Base-by-base conservation (phyloP, 768 basidiomycete genomes). In the Serendipita vermifera region DNA sequence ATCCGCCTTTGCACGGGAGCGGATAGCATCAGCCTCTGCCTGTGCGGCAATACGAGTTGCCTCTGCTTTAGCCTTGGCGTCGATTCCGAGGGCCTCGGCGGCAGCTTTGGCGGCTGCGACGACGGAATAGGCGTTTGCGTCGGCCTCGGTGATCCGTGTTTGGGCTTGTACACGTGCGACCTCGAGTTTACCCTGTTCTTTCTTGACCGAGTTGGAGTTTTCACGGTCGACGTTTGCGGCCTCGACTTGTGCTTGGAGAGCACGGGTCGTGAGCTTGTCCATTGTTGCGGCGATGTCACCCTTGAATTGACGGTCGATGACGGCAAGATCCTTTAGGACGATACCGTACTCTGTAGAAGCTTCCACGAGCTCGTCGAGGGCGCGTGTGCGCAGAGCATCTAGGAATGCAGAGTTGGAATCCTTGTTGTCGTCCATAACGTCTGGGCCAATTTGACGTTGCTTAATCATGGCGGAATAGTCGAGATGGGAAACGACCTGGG, bases 171-270 rank as follows among this genome's bases (percentile, higher is more conserved):
- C 86, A 39, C 77, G 78, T 15, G 86, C 81, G 9, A 89, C 87
- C 7, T 81, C 71, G 48, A 89, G 75, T 14, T 82, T 74, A 61
- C 87, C 87, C 67, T 90, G 80, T 66, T 89, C 84, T 62, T 85
- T 82, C 69, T 88, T 89, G 63, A 88, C 82, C 66, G 83, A 83
- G 70, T 89, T 90, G 69, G 82, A 83, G 64, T 90, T 90, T 68
- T 89, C 87, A 56, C 87, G 72, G 67, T 88, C 85, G 54, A 88
- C 86, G 59, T 89, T 88, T 83, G 86, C 86, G 40, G 87, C 86
- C 66, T 90, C 87, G 27, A 90, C 87, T 66, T 91, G 87, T 7
- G 87, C 85, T 65, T 90, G 85, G 33, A 90, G 71, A 20, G 85
- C 87, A 61, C 87, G 77, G 3, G 85, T 85, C 63, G 85, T 89